Evolutionary conservation across 2,329 filamentous ascomycete genomes (phyloP).

Genomic region (Berkeleyomyces basicola): DNA sequence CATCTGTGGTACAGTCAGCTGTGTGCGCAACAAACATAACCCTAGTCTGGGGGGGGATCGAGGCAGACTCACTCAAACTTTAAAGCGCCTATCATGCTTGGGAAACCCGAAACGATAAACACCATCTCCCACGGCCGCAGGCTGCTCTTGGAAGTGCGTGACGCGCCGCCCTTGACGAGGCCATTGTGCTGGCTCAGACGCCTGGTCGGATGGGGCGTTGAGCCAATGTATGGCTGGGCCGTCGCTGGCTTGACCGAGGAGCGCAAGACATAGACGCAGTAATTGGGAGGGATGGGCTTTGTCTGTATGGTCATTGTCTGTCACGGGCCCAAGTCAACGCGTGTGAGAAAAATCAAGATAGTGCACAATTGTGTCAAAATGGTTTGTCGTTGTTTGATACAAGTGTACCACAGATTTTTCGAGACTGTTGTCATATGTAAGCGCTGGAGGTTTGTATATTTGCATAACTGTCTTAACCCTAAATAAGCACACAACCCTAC

Average conservation of each 20-base stretch:
- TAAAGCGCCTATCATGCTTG: conserved; percentile 67
- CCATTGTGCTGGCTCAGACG: conserved; percentile 90
- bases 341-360: background rate
- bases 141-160: conserved; percentile 48
- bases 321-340: background rate
- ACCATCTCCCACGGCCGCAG: conserved; percentile 86
- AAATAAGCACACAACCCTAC: conserved; percentile 1
- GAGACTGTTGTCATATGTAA: background rate
- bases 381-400: background rate
- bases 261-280: conserved; percentile 82
- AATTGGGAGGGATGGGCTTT: conserved; percentile 66
- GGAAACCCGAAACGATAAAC: conserved; percentile 73
- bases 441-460: background rate
- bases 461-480: conserved; percentile 2
- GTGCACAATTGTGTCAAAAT: background rate
- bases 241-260: conserved; percentile 57
- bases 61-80: conserved; percentile 65
- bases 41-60: background rate
- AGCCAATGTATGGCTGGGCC: conserved; percentile 61
- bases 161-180: conserved; percentile 61
- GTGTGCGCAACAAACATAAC: background rate
- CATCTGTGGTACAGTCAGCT: conserved; percentile 38
- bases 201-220: conserved; percentile 72
- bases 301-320: conserved; percentile 24
- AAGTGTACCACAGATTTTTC: background rate